These are phyloP conservation scores for Zancudomyces culisetae DNA, from an alignment of 371 early-diverging fungal genomes.

Conservation along the genomic window DNA sequence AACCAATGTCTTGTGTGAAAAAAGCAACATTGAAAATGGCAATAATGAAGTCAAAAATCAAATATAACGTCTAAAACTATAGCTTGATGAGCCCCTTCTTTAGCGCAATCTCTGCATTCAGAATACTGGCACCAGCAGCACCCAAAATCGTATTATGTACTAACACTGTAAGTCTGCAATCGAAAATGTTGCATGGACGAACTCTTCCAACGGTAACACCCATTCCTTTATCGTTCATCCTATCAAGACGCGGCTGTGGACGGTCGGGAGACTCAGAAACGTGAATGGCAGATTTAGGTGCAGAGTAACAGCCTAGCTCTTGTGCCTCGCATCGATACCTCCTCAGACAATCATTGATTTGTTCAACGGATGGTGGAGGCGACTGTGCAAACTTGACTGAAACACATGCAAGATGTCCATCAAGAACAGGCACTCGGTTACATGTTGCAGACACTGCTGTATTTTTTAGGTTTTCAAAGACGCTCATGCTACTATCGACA, in stretches of 20 bases:
- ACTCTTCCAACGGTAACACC: constrained; percentile 81
- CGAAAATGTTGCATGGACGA: constrained; percentile 60
- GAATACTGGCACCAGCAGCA: constrained; percentile 84
- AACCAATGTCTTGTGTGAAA: no score
- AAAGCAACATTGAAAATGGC: no score
- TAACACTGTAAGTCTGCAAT: constrained; percentile 72
- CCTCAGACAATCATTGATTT: constrained; percentile 44
- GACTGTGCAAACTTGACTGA: constrained; percentile 57
- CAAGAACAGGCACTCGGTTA: constrained; percentile 88
- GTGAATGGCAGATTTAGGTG: constrained; percentile 59
- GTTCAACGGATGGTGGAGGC: constrained; percentile 46
- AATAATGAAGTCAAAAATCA: no score
- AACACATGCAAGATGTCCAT: constrained; percentile 84
- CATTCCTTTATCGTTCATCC: constrained; percentile 64
- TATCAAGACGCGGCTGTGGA: constrained; percentile 88
- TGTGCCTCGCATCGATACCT: constrained; percentile 59
- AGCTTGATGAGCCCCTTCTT: constrained; percentile 45
- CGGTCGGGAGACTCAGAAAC: constrained; percentile 56
- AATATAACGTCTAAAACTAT: no score
- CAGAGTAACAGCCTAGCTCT: constrained; percentile 47
- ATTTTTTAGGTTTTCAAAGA: constrained; percentile 28
- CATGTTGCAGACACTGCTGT: constrained; percentile 79
- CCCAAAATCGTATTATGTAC: constrained; percentile 92
- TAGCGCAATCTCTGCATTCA: constrained; percentile 86
- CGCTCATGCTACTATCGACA: constrained; percentile 27